Evolutionary conservation across 2,329 filamentous ascomycete species (phyloP), one percentile per base, ranked within the genome.

Genomic region (Aspergillus sp.): DNA sequence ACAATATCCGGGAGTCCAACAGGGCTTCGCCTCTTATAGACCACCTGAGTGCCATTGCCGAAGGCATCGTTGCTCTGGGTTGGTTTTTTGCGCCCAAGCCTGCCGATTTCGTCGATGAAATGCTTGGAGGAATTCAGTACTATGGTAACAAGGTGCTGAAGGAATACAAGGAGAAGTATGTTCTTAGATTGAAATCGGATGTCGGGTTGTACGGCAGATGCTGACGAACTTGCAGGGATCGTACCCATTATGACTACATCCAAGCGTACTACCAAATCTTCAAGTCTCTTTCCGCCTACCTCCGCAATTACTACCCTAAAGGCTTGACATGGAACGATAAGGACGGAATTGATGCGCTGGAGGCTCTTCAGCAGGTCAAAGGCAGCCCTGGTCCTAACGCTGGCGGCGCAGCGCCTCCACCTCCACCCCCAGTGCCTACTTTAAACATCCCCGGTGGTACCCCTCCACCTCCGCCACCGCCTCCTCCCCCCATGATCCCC

Each of bases 91-190:
- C 96, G 52, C 83, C 80, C 62, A 92, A 91, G 71, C 95, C 95
- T 2, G 87, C 85, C 63, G 93, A 95, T 70, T 90, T 93, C 68
- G 89, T 98, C 47, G 88, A 88, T 47, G 93, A 96, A 66, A 88
- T 88, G 58, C 82, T 96, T 19, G 87, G 88, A 30, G 89, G 91
- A 51, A 91, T 93, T 41, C 89, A 98, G 73, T 96, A 96, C 79
- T 97, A 91, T 68, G 95, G 95, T 34, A 98, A 99, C 79, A 87
- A 93, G 66, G 90, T 99, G 39, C 79, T 98, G 66, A 96, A 92
- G 77, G 89, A 96, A 67, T 88, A 89, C 75, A 97, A 96, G 77
- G 93, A 90, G 62, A 89, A 86, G 87, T 89, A 73, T 66, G 83
- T 61, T 27, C 15, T 50, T 24, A 3, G 15, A 8, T 49, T 19